These are phyloP conservation scores for Oryza glumipatula DNA, from an alignment of 176 grass and related monocot genomes.

Conservation along the genomic window DNA sequence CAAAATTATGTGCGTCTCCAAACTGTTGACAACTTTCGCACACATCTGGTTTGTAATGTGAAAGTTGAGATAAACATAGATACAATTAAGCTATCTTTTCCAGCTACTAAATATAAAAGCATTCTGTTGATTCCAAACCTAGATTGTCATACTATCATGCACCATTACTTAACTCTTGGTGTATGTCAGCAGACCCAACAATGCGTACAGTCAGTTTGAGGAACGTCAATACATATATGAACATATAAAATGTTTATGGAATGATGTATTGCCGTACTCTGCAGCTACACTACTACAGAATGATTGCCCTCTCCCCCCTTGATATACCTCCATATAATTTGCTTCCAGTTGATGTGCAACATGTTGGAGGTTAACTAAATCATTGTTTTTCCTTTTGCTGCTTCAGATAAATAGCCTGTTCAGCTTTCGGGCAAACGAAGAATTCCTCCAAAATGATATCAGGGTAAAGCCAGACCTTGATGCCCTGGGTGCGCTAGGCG, in stretches of 20 bases:
- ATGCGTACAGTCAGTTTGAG: neutral
- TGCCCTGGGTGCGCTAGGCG: conserved; percentile 69
- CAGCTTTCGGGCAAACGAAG: conserved; percentile 45
- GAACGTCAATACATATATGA: conserved; percentile 7
- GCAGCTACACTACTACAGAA: neutral
- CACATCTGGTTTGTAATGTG: neutral
- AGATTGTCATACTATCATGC: no score
- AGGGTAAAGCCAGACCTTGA: conserved; percentile 86
- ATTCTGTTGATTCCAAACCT: no score
- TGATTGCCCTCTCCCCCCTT: neutral
- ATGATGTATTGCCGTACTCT: neutral
- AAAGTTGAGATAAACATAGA: neutral
- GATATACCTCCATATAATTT: neutral
- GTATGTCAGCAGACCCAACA: neutral
- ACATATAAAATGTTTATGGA: conserved; percentile 23
- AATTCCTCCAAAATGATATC: conserved; percentile 84
- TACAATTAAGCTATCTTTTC: neutral
- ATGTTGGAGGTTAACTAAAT: conserved; percentile 2
- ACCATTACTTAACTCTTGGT: conserved; percentile 13
- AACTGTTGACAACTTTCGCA: neutral
- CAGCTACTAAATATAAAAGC: neutral
- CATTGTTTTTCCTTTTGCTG: neutral
- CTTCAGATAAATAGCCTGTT: conserved; percentile 67
- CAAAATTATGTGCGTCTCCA: neutral
- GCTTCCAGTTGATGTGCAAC: conserved; percentile 15